Evolutionary conservation across 1,284 basidiomycete species (phyloP).

Genomic region (Mycosarcoma mackinlayi): DNA sequence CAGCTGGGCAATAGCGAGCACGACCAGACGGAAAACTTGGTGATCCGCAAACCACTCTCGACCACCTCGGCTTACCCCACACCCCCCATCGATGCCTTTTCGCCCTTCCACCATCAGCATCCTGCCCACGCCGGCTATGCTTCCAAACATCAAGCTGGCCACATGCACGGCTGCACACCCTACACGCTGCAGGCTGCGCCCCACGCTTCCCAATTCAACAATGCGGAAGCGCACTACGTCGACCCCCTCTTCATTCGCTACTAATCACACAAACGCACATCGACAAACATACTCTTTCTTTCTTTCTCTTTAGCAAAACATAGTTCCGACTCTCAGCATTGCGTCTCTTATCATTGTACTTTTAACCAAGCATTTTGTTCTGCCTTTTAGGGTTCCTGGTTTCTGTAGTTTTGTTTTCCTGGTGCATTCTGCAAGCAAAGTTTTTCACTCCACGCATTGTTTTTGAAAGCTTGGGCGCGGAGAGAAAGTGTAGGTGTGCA

Average conservation of each 20-base stretch:
- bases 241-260: conserved; percentile 51
- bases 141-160: conserved; percentile 20
- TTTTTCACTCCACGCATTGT: background rate
- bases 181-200: conserved; percentile 25
- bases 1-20: conserved; percentile 5
- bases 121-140: conserved; percentile 3
- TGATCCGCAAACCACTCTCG: conserved; percentile 34
- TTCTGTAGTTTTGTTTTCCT: conserved; percentile 3
- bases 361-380: conserved; percentile 12
- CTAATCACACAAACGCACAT: background rate
- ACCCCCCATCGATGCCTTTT: conserved; percentile 46
- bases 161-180: conserved; percentile 11
- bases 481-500: background rate
- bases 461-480: too few species aligned
- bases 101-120: conserved; percentile 18
- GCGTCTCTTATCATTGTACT: conserved; percentile 4
- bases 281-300: background rate
- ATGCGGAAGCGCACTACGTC: conserved; percentile 43
- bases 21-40: conserved; percentile 8
- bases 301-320: background rate
- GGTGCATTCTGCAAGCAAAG: background rate
- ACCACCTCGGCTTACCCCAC: conserved; percentile 46
- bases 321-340: conserved; percentile 1
- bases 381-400: background rate
- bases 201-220: conserved; percentile 51